Base-by-base conservation (phyloP, 108 stramenopile species). In the Fragilariopsis cylindrus region DNA sequence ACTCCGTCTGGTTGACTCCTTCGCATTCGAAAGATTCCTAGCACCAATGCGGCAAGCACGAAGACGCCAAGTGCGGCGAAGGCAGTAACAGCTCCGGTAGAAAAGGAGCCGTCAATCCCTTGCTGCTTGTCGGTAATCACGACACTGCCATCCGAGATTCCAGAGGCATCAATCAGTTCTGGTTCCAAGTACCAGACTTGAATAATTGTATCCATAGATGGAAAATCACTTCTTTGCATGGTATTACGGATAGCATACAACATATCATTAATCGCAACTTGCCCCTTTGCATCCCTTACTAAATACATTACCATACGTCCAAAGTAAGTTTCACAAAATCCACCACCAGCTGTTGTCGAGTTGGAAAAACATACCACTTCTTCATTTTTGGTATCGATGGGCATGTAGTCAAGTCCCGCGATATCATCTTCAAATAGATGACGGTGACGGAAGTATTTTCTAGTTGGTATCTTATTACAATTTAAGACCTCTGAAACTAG, bases 371-470 rank as follows among this genome's bases (percentile, higher is more conserved):
- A 68, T 7, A 50, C 48, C 9, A 50, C 49, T 4, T 69, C 72
- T 41, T 52, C 60, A 4, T 39, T 65, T 18, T 45, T 40, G 8
- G 72, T 58, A 13, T 79, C 78, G 30, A 60, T 63, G 3, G 78
- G 78, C 21, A 73, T 18, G 58, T 73, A 73, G 60, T 79, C 71
- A 40, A 79, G 43, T 18, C 78, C 78, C n/a, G 66, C 72, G 19
- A 73, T 62, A 3, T 72, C 72, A 55, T 71, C 48, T 48, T 72
- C 67, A 18, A 50, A n/a, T 16, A 68, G 67, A 47, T 47, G 39
- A 43, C 65, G 42, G 3, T 52, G 48, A 9, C 67, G 67, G 50
- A 49, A 4, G 7, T 13, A 39, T 19, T 68, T 68, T 3, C 67
- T 48, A 45, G 62, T 42, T 15, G 46, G 39, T 12, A n/a, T 12